Conservation (phyloP, 306 rosid genomes). For the Sindora glabra region DNA sequence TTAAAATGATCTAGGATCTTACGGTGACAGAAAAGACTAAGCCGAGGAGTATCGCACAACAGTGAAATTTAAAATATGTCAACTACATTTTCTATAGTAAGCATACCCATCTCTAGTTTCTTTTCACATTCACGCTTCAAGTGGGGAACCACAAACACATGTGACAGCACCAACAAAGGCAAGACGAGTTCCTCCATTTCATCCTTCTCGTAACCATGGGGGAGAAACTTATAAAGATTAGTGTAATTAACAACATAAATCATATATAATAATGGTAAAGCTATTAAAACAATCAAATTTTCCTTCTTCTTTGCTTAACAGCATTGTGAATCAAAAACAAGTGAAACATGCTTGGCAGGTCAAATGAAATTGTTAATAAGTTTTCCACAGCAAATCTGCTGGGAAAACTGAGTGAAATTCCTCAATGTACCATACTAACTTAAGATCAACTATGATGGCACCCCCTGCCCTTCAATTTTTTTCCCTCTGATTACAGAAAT, state of each 20-base stretch:
- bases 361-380: background rate
- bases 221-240: background rate
- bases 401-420: background rate
- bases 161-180: constrained; percentile 69
- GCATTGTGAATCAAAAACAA: too few species aligned
- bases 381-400: background rate
- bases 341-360: background rate
- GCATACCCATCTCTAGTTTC: constrained; percentile 40
- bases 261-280: too few species aligned
- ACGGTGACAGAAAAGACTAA: constrained; percentile 71
- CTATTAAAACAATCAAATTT: too few species aligned
- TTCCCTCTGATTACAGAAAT: too few species aligned
- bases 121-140: constrained; percentile 67
- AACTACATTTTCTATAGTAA: constrained; percentile 50
- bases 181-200: constrained; percentile 61
- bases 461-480: background rate
- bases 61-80: constrained; percentile 81
- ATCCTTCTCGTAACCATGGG: constrained; percentile 49
- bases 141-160: constrained; percentile 61
- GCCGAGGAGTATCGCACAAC: constrained; percentile 76
- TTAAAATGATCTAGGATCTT: constrained; percentile 46
- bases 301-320: too few species aligned
- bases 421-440: background rate
- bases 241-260: background rate
- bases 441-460: background rate